Evolutionary conservation across 129 eudicot genomes (phyloP).

Genomic region (Flaveria bidentis): DNA sequence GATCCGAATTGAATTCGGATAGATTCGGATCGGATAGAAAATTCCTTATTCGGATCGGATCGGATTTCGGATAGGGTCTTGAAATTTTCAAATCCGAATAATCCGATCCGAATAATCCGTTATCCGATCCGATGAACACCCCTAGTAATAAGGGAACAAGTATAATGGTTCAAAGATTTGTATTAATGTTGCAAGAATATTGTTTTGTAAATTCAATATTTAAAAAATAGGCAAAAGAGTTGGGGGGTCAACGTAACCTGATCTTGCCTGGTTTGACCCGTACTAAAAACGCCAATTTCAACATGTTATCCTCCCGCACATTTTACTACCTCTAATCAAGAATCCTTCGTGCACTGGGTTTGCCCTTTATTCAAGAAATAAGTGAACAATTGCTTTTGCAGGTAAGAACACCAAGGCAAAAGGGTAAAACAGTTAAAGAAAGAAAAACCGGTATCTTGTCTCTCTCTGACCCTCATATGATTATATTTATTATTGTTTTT

Average conservation of each 20-base stretch:
- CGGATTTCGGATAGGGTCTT: no score
- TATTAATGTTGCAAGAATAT: neutral
- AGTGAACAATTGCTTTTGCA: constrained; percentile 32
- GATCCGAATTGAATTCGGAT: no score
- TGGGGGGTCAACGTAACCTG: neutral
- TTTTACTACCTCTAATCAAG: neutral
- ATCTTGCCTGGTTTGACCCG: neutral
- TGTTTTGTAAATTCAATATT: neutral
- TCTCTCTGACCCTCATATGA: constrained; percentile 7
- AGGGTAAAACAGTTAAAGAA: constrained; percentile 44
- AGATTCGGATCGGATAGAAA: no score
- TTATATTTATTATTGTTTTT: neutral
- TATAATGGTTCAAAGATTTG: neutral
- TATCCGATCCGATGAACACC: no score
- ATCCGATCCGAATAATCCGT: no score
- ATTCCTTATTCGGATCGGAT: no score
- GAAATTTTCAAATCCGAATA: no score
- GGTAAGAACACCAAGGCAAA: constrained; percentile 38
- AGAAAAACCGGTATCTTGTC: constrained; percentile 46
- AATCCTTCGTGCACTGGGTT: neutral
- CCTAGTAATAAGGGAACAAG: constrained; percentile 3
- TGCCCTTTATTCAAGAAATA: neutral
- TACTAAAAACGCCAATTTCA: neutral
- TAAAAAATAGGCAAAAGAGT: neutral
- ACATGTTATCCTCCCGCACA: neutral